Percentiles rank a stretch among this genome's conserved stretches.
Conservation (phyloP, 495 filamentous ascomycete genomes). For the Cairneyella variabilis region DNA sequence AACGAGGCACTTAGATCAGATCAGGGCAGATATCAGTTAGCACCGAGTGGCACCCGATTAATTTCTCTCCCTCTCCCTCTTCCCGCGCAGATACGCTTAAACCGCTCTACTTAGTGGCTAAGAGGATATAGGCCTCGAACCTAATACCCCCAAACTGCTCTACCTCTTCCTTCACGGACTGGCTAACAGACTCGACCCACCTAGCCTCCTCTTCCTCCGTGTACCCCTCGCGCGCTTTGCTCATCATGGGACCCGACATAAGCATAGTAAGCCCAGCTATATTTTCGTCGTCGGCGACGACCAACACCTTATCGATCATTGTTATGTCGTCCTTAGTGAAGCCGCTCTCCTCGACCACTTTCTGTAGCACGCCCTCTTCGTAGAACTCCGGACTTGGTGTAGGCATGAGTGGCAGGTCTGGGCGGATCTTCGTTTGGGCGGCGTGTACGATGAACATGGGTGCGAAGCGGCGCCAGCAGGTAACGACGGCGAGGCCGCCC, state of each 20-base stretch:
- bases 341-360: constrained; percentile 24
- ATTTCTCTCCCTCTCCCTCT: too few relatives aligned
- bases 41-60: too few relatives aligned
- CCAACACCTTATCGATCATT: constrained; percentile 17
- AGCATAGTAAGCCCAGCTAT: constrained; percentile 24
- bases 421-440: constrained; percentile 25
- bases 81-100: constrained; percentile 1
- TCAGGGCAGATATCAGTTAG: too few relatives aligned
- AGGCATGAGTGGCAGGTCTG: constrained; percentile 27
- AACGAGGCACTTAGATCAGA: too few relatives aligned
- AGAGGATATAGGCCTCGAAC: constrained; percentile 27
- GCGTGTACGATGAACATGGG: constrained; percentile 26
- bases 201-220: constrained; percentile 23
- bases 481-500: constrained; percentile 31
- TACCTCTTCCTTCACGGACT: constrained; percentile 24
- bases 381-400: constrained; percentile 23
- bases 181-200: constrained; percentile 20
- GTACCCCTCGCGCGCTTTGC: constrained; percentile 23
- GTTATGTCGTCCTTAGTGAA: constrained; percentile 22
- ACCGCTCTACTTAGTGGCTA: constrained; percentile 17
- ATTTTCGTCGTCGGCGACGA: constrained; percentile 22
- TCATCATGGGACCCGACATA: constrained; percentile 24
- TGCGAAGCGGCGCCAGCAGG: constrained; percentile 31
- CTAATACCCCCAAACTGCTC: constrained; percentile 24
- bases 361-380: constrained; percentile 26